Conservation (phyloP, 2,329 filamentous ascomycete genomes). For the Didymella sp. region DNA sequence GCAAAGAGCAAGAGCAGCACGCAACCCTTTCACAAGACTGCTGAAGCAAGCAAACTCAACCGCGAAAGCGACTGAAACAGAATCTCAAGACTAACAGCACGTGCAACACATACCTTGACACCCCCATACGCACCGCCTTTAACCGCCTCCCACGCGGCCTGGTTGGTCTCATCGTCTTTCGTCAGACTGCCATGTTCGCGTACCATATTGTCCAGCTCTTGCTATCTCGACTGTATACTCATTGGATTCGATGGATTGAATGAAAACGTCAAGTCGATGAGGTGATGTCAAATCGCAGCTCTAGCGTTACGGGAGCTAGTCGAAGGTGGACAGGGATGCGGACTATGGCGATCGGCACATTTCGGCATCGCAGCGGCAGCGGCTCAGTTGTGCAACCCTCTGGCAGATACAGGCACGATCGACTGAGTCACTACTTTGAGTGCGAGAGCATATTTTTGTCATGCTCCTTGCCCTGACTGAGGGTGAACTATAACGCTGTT, state of each 20-base stretch:
- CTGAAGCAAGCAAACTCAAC: neutral
- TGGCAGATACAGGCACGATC: too few relatives aligned
- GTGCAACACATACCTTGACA: constrained; percentile 60
- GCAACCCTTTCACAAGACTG: neutral
- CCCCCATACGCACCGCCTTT: constrained; percentile 72
- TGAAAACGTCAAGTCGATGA: neutral
- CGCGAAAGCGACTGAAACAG: neutral
- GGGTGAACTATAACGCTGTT: neutral
- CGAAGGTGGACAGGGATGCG: neutral
- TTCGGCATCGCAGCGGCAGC: constrained; percentile 1
- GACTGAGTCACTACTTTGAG: too few relatives aligned
- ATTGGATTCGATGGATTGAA: neutral
- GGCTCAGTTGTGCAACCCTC: neutral
- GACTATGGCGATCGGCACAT: neutral
- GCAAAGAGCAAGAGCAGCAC: neutral
- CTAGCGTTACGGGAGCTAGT: constrained; percentile 7
- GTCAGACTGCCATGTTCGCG: constrained; percentile 62
- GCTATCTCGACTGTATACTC: neutral
- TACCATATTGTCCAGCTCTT: constrained; percentile 42
- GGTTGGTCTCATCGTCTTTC: constrained; percentile 69
- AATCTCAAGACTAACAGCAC: neutral
- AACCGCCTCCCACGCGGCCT: constrained; percentile 74
- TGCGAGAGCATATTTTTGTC: too few relatives aligned
- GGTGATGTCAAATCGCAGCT: constrained; percentile 13
- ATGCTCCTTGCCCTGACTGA: neutral